These are phyloP conservation scores for Plicaturopsis crispa DNA, from an alignment of 768 basidiomycete genomes.

Conservation along the genomic window DNA sequence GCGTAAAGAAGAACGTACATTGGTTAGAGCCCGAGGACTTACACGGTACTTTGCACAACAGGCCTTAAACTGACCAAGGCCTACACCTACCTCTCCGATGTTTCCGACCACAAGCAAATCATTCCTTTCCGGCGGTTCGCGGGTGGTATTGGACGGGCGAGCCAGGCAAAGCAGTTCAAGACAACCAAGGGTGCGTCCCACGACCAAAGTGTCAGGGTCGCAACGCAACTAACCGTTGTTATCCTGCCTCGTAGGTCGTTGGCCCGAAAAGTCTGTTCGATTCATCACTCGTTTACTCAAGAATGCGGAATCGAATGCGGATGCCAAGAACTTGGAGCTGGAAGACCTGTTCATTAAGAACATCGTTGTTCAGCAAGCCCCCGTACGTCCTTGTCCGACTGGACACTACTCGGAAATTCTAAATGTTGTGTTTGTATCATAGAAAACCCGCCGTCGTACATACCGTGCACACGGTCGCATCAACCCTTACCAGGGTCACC, in stretches of 20 bases:
- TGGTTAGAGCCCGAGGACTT: no score
- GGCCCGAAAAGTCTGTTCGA: slow-evolving; percentile 98
- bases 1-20: slow-evolving; percentile 15
- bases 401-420: no score
- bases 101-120: slow-evolving; percentile 92
- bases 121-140: slow-evolving; percentile 95
- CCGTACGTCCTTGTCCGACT: slow-evolving; percentile 65
- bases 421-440: no score
- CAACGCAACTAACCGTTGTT: not conserved
- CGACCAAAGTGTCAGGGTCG: not conserved
- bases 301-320: slow-evolving; percentile 99
- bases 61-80: slow-evolving; percentile 94
- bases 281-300: slow-evolving; percentile 92
- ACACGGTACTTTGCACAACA: slow-evolving; percentile 22
- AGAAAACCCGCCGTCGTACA: slow-evolving; percentile 99
- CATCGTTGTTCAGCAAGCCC: slow-evolving; percentile 98
- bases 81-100: slow-evolving; percentile 88
- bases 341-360: slow-evolving; percentile 93
- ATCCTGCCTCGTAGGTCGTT: slow-evolving; percentile 64
- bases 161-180: slow-evolving; percentile 95
- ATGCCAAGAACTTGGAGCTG: slow-evolving; percentile 90
- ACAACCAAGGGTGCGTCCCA: slow-evolving; percentile 79
- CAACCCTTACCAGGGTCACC: slow-evolving; percentile 99
- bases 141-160: slow-evolving; percentile 91
- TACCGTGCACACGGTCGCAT: slow-evolving; percentile 98